Evolutionary conservation across 129 eudicot species (phyloP).

Genomic region (Flaveria ramosissima): DNA sequence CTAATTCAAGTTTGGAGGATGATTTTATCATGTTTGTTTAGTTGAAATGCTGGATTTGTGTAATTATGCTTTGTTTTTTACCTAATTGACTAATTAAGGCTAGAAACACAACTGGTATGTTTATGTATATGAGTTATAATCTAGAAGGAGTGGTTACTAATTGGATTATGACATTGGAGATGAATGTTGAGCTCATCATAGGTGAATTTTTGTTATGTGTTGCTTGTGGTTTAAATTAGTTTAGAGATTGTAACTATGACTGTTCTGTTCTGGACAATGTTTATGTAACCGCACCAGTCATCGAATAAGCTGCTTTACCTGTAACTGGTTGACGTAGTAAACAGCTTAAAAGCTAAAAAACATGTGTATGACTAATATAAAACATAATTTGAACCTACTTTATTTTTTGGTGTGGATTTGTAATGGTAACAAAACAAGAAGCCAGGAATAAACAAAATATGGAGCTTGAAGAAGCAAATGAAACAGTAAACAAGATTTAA

Average conservation of each 20-base stretch:
- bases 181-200: constrained; percentile 4
- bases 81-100: background rate
- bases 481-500: no score
- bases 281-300: no score
- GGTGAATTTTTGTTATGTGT: background rate
- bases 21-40: background rate
- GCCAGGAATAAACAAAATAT: no score
- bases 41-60: constrained; percentile 5
- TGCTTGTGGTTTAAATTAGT: background rate
- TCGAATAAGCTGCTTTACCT: no score
- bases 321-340: no score
- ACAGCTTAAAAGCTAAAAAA: no score
- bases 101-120: background rate
- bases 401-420: no score
- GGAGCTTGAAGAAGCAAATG: no score
- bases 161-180: background rate
- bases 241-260: background rate
- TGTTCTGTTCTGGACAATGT: background rate
- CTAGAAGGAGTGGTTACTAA: background rate
- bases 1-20: background rate
- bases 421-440: no score
- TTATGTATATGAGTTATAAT: background rate
- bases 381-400: no score
- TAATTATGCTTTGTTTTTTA: background rate
- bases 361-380: no score